Evolutionary conservation across 1,284 basidiomycete genomes (phyloP).

Genomic region (Austropuccinia psidii): DNA sequence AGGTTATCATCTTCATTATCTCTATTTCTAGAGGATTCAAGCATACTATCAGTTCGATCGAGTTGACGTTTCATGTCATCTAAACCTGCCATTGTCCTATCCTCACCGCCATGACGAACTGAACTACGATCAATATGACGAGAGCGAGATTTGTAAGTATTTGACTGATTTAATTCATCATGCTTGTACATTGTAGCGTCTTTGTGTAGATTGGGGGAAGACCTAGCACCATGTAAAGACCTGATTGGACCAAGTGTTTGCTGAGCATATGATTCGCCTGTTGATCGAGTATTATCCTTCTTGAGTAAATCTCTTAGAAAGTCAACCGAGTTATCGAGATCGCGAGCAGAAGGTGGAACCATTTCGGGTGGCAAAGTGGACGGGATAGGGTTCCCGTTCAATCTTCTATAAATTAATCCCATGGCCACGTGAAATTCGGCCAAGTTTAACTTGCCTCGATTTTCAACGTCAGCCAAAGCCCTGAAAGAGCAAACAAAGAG

Average conservation of each 20-base stretch:
- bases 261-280: conserved; percentile 33
- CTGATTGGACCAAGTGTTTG: conserved; percentile 31
- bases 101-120: conserved; percentile 67
- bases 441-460: conserved; percentile 85
- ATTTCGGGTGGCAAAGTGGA: conserved; percentile 79
- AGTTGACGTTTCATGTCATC: conserved; percentile 80
- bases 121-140: conserved; percentile 81
- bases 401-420: conserved; percentile 87
- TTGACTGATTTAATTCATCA: conserved; percentile 56
- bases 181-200: conserved; percentile 94
- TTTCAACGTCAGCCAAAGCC: conserved; percentile 79
- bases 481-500: conserved; percentile 50
- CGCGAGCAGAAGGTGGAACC: conserved; percentile 81
- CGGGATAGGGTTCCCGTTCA: conserved; percentile 88
- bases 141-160: conserved; percentile 68
- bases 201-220: conserved; percentile 57
- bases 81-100: conserved; percentile 62
- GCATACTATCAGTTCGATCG: conserved; percentile 68
- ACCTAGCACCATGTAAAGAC: conserved; percentile 24
- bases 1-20: conserved; percentile 77
- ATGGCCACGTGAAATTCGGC: conserved; percentile 98
- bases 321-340: conserved; percentile 83
- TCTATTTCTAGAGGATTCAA: conserved; percentile 64
- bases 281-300: conserved; percentile 59
- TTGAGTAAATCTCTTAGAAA: conserved; percentile 83